phyloP scores from a whole-genome alignment of 1,284 basidiomycete species.

The Mixia osmundae region DNA sequence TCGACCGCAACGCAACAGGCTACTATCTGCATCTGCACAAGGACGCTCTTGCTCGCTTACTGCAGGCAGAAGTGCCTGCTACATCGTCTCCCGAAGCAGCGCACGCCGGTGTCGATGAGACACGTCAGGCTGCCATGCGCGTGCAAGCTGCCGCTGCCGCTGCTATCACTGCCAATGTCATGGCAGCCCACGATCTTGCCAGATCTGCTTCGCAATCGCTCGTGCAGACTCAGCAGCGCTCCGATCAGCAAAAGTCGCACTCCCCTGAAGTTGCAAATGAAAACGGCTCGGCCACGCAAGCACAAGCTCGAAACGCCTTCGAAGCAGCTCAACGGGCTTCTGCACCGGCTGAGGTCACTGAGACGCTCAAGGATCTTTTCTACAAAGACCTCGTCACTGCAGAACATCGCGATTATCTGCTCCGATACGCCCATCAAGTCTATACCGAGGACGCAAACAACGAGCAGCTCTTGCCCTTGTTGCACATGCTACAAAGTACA shows the following conservation, averaged over 20 bases:
- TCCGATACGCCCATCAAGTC: constrained; percentile 12
- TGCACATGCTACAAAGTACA: constrained; percentile 18
- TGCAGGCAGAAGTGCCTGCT: background rate
- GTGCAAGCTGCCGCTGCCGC: constrained; percentile 13
- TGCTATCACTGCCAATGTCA: constrained; percentile 13
- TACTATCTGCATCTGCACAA: constrained; percentile 14
- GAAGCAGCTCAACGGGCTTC: background rate
- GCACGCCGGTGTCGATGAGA: background rate
- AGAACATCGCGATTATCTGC: constrained; percentile 11
- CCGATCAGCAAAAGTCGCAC: constrained; percentile 1
- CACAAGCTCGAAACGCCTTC: background rate
- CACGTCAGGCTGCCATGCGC: constrained; percentile 8
- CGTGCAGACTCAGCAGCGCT: constrained; percentile 8
- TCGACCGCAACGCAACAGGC: constrained; percentile 13
- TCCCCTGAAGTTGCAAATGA: constrained; percentile 3
- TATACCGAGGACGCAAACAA: constrained; percentile 8
- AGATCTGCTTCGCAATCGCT: constrained; percentile 7
- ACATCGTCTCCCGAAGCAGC: background rate
- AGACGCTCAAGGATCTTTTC: background rate
- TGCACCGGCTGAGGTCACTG: background rate
- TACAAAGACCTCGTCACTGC: constrained; percentile 4
- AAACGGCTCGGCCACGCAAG: constrained; percentile 2
- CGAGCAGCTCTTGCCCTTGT: constrained; percentile 18
- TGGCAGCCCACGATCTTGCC: constrained; percentile 14
- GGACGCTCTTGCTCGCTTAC: constrained; percentile 11